These are phyloP conservation scores for Fusarium sublunatum DNA, from an alignment of 2,329 filamentous ascomycete genomes.

Conservation along the genomic window DNA sequence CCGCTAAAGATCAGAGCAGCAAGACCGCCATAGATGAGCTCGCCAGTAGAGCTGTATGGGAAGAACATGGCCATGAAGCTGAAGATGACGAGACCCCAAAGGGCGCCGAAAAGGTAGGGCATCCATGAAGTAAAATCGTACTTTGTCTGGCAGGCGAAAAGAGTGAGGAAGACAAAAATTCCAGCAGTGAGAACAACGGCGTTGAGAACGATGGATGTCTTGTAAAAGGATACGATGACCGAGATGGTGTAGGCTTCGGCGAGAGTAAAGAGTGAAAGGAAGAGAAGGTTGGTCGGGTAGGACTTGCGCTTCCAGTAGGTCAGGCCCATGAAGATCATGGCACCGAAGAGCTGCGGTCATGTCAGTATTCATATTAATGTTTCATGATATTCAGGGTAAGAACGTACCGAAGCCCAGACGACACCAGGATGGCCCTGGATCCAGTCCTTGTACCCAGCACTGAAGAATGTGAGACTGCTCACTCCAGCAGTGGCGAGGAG, in stretches of 20 bases:
- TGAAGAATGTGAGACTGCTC: constrained; percentile 88
- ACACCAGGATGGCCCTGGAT: constrained; percentile 86
- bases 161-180: constrained; percentile 80
- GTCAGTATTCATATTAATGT: constrained; percentile 32
- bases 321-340: constrained; percentile 84
- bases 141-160: constrained; percentile 96
- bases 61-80: constrained; percentile 94
- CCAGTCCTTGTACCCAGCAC: constrained; percentile 80
- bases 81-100: constrained; percentile 93
- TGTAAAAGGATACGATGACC: constrained; percentile 92
- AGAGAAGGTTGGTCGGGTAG: constrained; percentile 93
- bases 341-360: constrained; percentile 72
- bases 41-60: constrained; percentile 81
- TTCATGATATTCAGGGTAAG: background rate
- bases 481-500: constrained; percentile 85
- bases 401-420: constrained; percentile 81
- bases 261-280: constrained; percentile 89
- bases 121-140: constrained; percentile 99
- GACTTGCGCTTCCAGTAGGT: constrained; percentile 97
- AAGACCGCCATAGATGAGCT: constrained; percentile 86
- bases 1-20: constrained; percentile 89
- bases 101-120: constrained; percentile 89
- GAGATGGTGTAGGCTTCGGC: constrained; percentile 94
- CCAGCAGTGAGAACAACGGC: constrained; percentile 89
- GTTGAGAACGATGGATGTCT: constrained; percentile 85